These are phyloP conservation scores for Artemisia princeps DNA, from an alignment of 140 eudicot species.

Conservation along the genomic window DNA sequence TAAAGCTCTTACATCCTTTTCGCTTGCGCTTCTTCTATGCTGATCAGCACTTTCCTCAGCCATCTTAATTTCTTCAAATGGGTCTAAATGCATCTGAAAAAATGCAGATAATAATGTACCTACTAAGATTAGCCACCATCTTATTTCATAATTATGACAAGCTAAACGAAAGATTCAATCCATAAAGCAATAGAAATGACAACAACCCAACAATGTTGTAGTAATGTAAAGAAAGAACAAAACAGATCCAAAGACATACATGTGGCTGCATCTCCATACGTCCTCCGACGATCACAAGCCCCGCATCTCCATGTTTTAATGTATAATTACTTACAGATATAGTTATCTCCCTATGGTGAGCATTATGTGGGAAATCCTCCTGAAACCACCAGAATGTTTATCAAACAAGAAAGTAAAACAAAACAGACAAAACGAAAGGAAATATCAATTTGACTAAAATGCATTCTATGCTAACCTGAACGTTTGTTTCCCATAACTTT, in stretches of 20 bases:
- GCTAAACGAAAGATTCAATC: background rate
- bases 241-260: conserved; percentile 41
- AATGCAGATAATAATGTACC: conserved; percentile 2
- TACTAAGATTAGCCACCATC: background rate
- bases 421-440: background rate
- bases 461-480: conserved; percentile 47
- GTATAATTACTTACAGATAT: conserved; percentile 83
- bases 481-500: conserved; percentile 84
- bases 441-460: background rate
- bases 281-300: conserved; percentile 82
- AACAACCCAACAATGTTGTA: background rate
- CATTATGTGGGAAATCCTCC: conserved; percentile 94
- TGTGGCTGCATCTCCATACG: conserved; percentile 97
- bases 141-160: background rate
- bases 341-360: conserved; percentile 87
- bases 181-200: background rate
- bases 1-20: conserved; percentile 57
- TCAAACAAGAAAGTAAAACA: background rate
- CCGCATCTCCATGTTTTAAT: conserved; percentile 86
- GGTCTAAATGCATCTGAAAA: conserved; percentile 72
- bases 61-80: conserved; percentile 83
- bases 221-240: background rate
- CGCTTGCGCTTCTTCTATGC: conserved; percentile 91
- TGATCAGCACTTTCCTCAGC: conserved; percentile 69
- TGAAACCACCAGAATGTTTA: conserved; percentile 27